Percentiles rank a stretch among this genome's conserved stretches.
Evolutionary conservation across 768 basidiomycete species (phyloP).

Genomic region (Kwoniella shandongensis): DNA sequence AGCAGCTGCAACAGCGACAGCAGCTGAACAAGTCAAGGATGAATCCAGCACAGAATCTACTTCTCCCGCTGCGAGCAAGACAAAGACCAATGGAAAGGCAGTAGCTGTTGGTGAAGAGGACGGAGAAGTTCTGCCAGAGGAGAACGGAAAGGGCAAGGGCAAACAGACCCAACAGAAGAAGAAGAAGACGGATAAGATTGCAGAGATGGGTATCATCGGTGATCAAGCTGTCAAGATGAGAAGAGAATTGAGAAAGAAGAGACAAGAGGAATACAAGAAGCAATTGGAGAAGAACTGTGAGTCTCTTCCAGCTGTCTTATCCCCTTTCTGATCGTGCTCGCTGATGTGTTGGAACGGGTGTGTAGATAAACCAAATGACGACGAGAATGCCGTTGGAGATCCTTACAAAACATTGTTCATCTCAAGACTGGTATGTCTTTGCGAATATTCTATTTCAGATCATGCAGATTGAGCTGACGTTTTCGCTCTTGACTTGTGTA

Average conservation of each 20-base stretch:
- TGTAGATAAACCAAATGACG: conserved; percentile 88
- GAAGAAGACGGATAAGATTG: conserved; percentile 63
- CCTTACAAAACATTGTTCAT: conserved; percentile 99
- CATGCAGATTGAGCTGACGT: conserved; percentile 6
- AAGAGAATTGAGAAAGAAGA: conserved; percentile 47
- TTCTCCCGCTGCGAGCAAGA: conserved; percentile 15
- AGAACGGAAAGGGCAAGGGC: not conserved
- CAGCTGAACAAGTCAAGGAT: conserved; percentile 10
- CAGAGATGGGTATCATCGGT: conserved; percentile 43
- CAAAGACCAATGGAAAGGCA: conserved; percentile 5
- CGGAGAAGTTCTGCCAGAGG: conserved; percentile 63
- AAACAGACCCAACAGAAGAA: conserved; percentile 67
- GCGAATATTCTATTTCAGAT: no score
- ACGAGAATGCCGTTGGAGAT: conserved; percentile 85
- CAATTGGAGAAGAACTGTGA: conserved; percentile 64
- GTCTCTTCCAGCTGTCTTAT: conserved; percentile 48
- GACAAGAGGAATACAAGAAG: conserved; percentile 53
- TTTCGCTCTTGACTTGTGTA: conserved; percentile 48
- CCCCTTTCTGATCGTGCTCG: no score
- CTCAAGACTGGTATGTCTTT: conserved; percentile 69
- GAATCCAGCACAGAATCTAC: conserved; percentile 18
- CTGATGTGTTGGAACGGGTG: no score
- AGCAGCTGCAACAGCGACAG: no score
- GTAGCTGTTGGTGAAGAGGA: conserved; percentile 65
- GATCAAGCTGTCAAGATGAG: conserved; percentile 51